These are phyloP conservation scores for Mycosphaerella arachidis DNA, from an alignment of 2,329 filamentous ascomycete genomes.

Conservation along the genomic window DNA sequence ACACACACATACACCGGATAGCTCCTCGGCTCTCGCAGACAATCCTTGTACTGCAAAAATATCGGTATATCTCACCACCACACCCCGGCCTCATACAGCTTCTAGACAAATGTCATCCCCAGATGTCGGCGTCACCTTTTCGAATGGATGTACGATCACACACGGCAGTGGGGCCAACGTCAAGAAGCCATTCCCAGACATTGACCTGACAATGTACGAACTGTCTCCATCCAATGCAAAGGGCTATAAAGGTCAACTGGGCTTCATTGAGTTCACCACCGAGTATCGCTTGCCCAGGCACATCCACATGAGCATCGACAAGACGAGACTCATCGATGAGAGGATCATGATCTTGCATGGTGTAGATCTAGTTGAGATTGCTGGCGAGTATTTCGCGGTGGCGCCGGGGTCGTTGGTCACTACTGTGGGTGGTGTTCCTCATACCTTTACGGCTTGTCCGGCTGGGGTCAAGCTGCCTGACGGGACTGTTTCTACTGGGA, in stretches of 20 bases:
- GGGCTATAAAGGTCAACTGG: conserved; percentile 19
- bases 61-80: neutral
- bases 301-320: conserved; percentile 22
- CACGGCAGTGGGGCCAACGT: conserved; percentile 19
- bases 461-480: conserved; percentile 21
- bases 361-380: conserved; percentile 20
- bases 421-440: conserved; percentile 20
- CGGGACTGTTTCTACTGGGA: conserved; percentile 18
- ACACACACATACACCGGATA: neutral
- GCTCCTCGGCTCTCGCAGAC: neutral
- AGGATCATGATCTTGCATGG: conserved; percentile 21
- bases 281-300: conserved; percentile 21
- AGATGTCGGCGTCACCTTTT: conserved; percentile 6
- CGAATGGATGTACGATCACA: conserved; percentile 21
- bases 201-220: conserved; percentile 22
- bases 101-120: neutral
- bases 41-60: neutral
- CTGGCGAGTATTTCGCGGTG: conserved; percentile 16
- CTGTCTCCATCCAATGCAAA: conserved; percentile 17
- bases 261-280: conserved; percentile 20
- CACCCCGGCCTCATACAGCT: neutral
- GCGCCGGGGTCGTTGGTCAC: conserved; percentile 22
- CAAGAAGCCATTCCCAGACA: conserved; percentile 22
- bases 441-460: conserved; percentile 25
- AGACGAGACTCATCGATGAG: conserved; percentile 17